Evolutionary conservation across 2,329 filamentous ascomycete species (phyloP).

Genomic region (Ilyonectria robusta): DNA sequence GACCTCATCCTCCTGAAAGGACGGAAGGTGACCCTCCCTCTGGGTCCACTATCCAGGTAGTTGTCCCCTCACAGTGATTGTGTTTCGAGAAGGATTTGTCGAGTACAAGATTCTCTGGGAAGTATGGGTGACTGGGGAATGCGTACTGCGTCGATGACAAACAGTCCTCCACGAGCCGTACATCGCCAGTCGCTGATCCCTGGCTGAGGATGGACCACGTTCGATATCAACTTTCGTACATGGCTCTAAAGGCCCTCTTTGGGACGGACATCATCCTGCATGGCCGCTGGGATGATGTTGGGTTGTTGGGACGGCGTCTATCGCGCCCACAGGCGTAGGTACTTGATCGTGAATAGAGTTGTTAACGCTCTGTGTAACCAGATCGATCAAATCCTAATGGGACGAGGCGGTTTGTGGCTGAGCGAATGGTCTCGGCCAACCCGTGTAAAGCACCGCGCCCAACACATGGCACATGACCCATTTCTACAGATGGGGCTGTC

Average conservation of each 20-base stretch:
- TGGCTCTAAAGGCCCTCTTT: background rate
- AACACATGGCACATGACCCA: too few relatives aligned
- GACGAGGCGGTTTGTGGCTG: too few relatives aligned
- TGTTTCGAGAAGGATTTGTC: background rate
- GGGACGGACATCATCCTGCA: background rate
- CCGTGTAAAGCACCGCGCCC: too few relatives aligned
- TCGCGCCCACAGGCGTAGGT: too few relatives aligned
- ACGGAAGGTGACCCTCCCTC: too few relatives aligned
- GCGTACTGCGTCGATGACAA: background rate
- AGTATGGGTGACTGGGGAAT: background rate
- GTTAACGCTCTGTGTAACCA: too few relatives aligned
- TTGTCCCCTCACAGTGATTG: background rate
- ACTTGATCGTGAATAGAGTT: too few relatives aligned
- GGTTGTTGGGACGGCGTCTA: background rate
- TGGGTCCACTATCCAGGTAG: background rate
- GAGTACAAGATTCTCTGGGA: background rate
- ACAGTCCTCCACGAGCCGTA: background rate
- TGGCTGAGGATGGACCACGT: background rate
- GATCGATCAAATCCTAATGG: too few relatives aligned
- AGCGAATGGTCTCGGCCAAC: too few relatives aligned
- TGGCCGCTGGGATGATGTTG: background rate
- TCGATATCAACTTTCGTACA: background rate
- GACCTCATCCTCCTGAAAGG: too few relatives aligned
- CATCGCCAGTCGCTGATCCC: background rate
- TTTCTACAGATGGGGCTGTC: too few relatives aligned